A percentile compares a stretch with the other conserved stretches of the same genome.
phyloP scores from a whole-genome alignment of 2,329 filamentous ascomycete genomes.

The Alternaria conjuncta region DNA sequence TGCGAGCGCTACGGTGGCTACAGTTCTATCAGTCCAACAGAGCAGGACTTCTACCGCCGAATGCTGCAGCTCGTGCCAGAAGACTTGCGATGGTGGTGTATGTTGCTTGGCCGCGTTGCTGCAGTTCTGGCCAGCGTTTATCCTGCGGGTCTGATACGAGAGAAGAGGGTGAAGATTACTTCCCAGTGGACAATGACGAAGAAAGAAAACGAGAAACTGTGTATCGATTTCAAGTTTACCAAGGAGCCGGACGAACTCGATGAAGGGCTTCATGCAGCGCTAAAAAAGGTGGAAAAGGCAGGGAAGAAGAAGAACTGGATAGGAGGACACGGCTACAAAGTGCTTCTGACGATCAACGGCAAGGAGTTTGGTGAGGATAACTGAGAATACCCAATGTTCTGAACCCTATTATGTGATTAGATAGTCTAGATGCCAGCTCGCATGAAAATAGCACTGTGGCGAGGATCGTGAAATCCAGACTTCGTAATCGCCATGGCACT shows the following conservation, averaged over 20 bases:
- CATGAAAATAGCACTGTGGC: slow-evolving; percentile 17
- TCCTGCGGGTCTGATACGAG: slow-evolving; percentile 62
- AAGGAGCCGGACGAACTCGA: slow-evolving; percentile 38
- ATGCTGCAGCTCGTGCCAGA: slow-evolving; percentile 61
- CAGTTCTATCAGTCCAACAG: slow-evolving; percentile 62
- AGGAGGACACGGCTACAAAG: slow-evolving; percentile 36
- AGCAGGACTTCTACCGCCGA: slow-evolving; percentile 61
- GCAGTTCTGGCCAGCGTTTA: slow-evolving; percentile 65
- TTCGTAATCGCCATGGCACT: background rate
- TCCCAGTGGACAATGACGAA: slow-evolving; percentile 34
- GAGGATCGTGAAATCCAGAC: slow-evolving; percentile 24
- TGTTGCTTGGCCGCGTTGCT: slow-evolving; percentile 67
- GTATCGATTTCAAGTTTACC: slow-evolving; percentile 35
- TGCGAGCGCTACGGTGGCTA: slow-evolving; percentile 75
- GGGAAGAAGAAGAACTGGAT: slow-evolving; percentile 52
- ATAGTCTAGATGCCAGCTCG: background rate
- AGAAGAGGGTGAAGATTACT: slow-evolving; percentile 42
- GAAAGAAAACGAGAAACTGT: slow-evolving; percentile 39
- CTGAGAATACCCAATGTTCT: background rate
- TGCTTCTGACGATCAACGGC: slow-evolving; percentile 38
- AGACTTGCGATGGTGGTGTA: slow-evolving; percentile 68
- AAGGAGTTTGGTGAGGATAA: slow-evolving; percentile 25
- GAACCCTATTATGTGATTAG: background rate
- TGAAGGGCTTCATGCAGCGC: slow-evolving; percentile 38
- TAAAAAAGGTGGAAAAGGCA: slow-evolving; percentile 43